phyloP scores from a whole-genome alignment of 129 eudicot species.

The Pittosporum tobira region DNA sequence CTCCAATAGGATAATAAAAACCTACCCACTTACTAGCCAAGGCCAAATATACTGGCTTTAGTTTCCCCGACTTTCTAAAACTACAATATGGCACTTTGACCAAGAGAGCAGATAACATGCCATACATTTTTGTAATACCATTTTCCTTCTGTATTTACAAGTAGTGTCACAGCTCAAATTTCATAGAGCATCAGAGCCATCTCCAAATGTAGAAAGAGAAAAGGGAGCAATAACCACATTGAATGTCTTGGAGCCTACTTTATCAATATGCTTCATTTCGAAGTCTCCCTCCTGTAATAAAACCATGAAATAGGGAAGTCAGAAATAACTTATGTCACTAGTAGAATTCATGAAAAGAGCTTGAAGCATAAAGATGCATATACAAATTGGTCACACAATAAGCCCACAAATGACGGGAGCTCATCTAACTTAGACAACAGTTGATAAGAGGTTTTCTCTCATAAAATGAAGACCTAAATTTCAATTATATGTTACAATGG shows the following conservation, averaged over 20 bases:
- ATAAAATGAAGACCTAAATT: not conserved
- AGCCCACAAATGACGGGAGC: not conserved
- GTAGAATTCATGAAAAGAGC: not conserved
- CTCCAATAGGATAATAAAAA: not conserved
- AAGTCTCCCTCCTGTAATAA: constrained; percentile 63
- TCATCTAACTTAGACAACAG: not conserved
- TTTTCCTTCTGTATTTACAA: not conserved
- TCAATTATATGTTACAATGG: not conserved
- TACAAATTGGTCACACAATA: not conserved
- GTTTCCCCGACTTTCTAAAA: too few relatives aligned
- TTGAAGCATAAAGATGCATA: not conserved
- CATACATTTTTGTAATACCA: too few relatives aligned
- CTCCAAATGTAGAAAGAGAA: constrained; percentile 62
- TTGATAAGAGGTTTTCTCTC: not conserved
- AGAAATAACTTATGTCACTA: not conserved
- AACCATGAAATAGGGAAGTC: not conserved
- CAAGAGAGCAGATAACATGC: too few relatives aligned
- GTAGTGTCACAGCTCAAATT: constrained; percentile 1
- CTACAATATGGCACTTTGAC: too few relatives aligned
- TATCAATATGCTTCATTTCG: constrained; percentile 79
- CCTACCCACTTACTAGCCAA: not conserved
- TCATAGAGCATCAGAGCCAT: constrained; percentile 46
- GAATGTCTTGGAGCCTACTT: constrained; percentile 53
- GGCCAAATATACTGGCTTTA: constrained; percentile 5
- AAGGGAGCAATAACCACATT: constrained; percentile 70